Base-by-base conservation (phyloP, 2,329 filamentous ascomycete genomes). In the Fusarium compactum region DNA sequence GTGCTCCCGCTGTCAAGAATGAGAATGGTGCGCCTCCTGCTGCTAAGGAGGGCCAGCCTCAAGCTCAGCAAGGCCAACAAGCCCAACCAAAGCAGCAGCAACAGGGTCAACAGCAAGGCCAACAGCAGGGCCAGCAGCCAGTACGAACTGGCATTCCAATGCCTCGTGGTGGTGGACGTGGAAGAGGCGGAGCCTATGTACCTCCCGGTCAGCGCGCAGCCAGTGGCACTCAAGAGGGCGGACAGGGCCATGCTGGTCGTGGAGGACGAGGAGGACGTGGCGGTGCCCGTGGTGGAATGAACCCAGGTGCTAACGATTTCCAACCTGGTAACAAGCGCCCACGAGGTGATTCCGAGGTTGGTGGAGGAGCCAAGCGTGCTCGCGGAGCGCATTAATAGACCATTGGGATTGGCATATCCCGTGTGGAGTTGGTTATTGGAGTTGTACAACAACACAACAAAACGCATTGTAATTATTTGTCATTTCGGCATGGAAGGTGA, bases 271-370 rank as follows among this genome's bases (percentile, higher is more conserved):
- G 85, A 47, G 67, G 67, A 15, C 81, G 85, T 46, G 84, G 85
- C 27, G 83, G 80, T 47, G 80, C 82, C 32, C 81, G 85, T 24
- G 78, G 78, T 14, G 58, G 80, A 63, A 14, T 89, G 71, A 89
- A 87, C 69, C 83, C 85, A 1, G 79, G 79, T 15, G 87, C 85
- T 12, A 80, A 83, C 51, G 89, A 90, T 60, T 86, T 88, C 70
- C 87, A 88, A 44, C 84, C 85, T 11, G 86, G 87, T 6, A 86
- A 83, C 70, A 89, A 90, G 78, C 82, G 87, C 29, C 83, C 86
- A 16, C 81, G 87, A 56, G 86, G 88, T 51, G 87, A 90, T 58
- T 81, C 79, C 1, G 82, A 84, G 53, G 77, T 69, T 24, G 81
- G 80, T 6, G 81, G 77, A 20, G 82, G 82, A 22, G 81, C 81